Base-by-base conservation (phyloP, 805 yeast species). In the Starmerella etchellsii region DNA sequence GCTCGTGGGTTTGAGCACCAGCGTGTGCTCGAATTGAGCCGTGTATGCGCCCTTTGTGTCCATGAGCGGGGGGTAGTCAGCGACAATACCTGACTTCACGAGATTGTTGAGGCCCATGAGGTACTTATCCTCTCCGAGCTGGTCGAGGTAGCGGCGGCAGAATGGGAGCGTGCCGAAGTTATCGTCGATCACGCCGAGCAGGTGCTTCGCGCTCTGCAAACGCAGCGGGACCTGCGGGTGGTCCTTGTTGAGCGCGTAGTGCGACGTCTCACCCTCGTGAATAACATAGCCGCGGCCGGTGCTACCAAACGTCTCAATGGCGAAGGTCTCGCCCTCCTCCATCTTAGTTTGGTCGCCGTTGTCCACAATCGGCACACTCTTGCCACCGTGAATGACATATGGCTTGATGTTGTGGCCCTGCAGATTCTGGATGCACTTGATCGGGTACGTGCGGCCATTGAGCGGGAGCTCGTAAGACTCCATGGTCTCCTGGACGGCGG, bases 301-400 rank as follows among this genome's bases (percentile, higher is more conserved):
- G 33, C 95, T 74, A 11, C 98, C 98, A 57, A 91, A 91, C 2
- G 99, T 91, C 65, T 91, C 99, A 56, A 91, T 88, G 46, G 99
- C 99, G 68, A 83, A 88, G 2, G 84, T 78, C 62, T 91, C 98
- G 48, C 95, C 95, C 66, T 91, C 99, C 61, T 91, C 99, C 95
- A 91, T 88, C 70, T 88, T 88, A 10, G 97, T 91, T 61, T 73
- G 73, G 59, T 91, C 98, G 7, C 85, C 88, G 54, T 82, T 82
- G 54, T 87, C 80, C 27, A 91, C 94, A 54, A 91, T 91, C 15
- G 99, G 99, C 35, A 91, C 97, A 21, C 93, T 77, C 61, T 91
- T 91, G 48, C 95, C 96, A 31, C 87, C 91, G 61, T 91, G 99
- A 55, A 91, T 91, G 39, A 67, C 69, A 62, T 69, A 87, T 41